phyloP scores from a whole-genome alignment of 805 yeast genomes.

The Saccharomyces jurei region DNA sequence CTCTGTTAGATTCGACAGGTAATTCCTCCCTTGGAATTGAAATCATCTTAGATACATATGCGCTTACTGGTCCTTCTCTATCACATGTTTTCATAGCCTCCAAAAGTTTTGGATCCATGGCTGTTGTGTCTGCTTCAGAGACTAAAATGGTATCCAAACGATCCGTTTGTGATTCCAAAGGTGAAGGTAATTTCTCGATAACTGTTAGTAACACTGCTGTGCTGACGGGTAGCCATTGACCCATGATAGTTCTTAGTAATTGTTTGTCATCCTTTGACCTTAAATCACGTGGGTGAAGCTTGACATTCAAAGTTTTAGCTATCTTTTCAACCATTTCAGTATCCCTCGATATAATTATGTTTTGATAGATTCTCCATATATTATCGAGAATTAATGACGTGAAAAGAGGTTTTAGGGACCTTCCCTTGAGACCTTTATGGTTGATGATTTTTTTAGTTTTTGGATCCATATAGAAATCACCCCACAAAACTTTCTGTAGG shows the following conservation, averaged over 20 bases:
- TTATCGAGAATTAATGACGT: slow-evolving; percentile 81
- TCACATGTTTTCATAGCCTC: slow-evolving; percentile 62
- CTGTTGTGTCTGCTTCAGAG: slow-evolving; percentile 30
- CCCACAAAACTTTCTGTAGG: slow-evolving; percentile 87
- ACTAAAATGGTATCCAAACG: slow-evolving; percentile 62
- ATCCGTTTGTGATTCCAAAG: slow-evolving; percentile 61
- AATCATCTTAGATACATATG: slow-evolving; percentile 82
- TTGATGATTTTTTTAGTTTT: slow-evolving; percentile 77
- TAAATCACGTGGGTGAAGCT: slow-evolving; percentile 65
- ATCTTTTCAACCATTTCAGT: slow-evolving; percentile 69
- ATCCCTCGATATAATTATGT: slow-evolving; percentile 55
- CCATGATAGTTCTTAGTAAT: slow-evolving; percentile 58
- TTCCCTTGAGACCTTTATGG: slow-evolving; percentile 54
- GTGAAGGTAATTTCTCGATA: slow-evolving; percentile 79
- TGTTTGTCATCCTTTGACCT: slow-evolving; percentile 68
- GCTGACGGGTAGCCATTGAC: slow-evolving; percentile 93
- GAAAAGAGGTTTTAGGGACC: slow-evolving; percentile 68
- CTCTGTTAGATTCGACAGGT: slow-evolving; percentile 45
- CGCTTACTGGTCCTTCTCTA: slow-evolving; percentile 53
- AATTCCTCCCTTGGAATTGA: slow-evolving; percentile 77
- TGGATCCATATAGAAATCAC: slow-evolving; percentile 83
- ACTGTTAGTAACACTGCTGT: slow-evolving; percentile 78
- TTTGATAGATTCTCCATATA: slow-evolving; percentile 85
- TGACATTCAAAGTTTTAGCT: slow-evolving; percentile 58
- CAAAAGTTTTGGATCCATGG: slow-evolving; percentile 42